Conservation (phyloP, 768 basidiomycete species). For the Pluteus cervinus region DNA sequence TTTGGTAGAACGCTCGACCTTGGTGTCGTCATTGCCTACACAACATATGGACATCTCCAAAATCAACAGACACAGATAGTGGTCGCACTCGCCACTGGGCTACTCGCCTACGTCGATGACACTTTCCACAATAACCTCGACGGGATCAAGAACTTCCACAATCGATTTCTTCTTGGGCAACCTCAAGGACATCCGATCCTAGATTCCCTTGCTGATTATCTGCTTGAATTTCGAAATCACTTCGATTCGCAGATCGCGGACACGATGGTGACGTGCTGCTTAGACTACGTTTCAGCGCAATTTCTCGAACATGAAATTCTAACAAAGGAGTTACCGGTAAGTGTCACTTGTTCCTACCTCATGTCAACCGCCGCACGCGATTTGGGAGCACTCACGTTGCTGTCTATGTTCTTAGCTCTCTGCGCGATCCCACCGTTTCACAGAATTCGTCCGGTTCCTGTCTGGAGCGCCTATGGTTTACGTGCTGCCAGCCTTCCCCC, state of each 20-base stretch:
- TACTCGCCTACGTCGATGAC: slow-evolving; percentile 32
- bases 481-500: slow-evolving; percentile 3
- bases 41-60: slow-evolving; percentile 22
- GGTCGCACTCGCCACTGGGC: slow-evolving; percentile 34
- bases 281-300: slow-evolving; percentile 27
- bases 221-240: slow-evolving; percentile 21
- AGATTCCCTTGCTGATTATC: slow-evolving; percentile 24
- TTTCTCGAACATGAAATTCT: slow-evolving; percentile 10
- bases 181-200: slow-evolving; percentile 24
- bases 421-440: slow-evolving; percentile 2
- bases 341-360: not conserved
- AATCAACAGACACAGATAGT: slow-evolving; percentile 22
- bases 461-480: slow-evolving; percentile 2
- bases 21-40: slow-evolving; percentile 22
- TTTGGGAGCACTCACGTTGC: too few species aligned
- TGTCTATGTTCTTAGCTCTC: too few species aligned
- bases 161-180: slow-evolving; percentile 18
- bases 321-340: too few species aligned
- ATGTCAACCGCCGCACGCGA: not conserved
- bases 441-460: slow-evolving; percentile 4
- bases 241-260: slow-evolving; percentile 24
- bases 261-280: slow-evolving; percentile 26
- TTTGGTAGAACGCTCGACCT: too few species aligned
- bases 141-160: slow-evolving; percentile 26
- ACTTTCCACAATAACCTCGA: slow-evolving; percentile 15